Base-by-base conservation (phyloP, 306 rosid species). In the Quercus variabilis region DNA sequence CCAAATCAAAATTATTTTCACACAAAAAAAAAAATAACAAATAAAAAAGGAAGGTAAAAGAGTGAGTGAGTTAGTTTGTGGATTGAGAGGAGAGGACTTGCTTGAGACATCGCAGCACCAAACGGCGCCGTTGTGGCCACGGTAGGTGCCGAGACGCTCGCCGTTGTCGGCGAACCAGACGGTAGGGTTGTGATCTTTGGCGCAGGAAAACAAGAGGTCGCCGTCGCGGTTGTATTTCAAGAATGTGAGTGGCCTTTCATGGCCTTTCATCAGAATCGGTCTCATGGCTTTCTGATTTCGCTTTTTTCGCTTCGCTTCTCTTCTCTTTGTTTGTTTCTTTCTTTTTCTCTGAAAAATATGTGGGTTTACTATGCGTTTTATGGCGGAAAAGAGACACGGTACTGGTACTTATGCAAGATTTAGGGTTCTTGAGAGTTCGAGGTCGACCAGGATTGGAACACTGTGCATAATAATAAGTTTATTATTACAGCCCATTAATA, bases 111-210 rank as follows among this genome's bases (percentile, higher is more conserved):
- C 97, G 78, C 97, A 94, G 90, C 86, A 91, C 99, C 98, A 95
- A 38, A 95, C 99, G 26, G 99, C 97, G 1, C 97, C 99, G 80
- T 95, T 95, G 82, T 95, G 99, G 21, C 97, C 97, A 2, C 92
- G 89, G 33, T 90, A 95, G 31, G 97, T 94, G 28, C 97, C 97
- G 74, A 95, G 85, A 3, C 97, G 95, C 86, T 95, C 97, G 15
- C 97, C 97, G 20, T 95, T 95, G 84, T 95, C 99, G 63, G 99
- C 99, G 74, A 88, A 95, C 99, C 99, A 95, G 12, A 92, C 92
- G 13, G 96, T 92, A 5, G 99, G 99, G 20, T 83, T 85, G 80
- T 92, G 95, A 31, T 92, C 99, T 78, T 95, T 95, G 25, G 95
- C 95, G 28, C 97, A 92, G 8, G 97, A 92, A 77, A 95, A 95